Percentiles rank a stretch among this genome's conserved stretches.
phyloP scores from a whole-genome alignment of 169 alveolate species.

The Fabrea salina region DNA sequence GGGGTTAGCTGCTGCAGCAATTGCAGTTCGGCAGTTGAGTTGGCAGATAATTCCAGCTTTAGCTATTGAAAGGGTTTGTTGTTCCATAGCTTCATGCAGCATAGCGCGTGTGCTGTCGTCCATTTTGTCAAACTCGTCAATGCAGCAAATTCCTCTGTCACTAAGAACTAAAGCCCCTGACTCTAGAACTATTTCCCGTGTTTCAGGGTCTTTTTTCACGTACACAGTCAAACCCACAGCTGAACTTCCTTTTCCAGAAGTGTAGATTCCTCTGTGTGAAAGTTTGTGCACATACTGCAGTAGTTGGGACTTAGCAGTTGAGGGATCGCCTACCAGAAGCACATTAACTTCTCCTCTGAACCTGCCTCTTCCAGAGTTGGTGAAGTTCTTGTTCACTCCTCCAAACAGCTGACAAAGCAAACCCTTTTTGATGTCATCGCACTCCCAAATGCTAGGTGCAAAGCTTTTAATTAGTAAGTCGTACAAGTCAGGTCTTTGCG shows the following conservation, averaged over 20 bases:
- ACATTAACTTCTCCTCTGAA: constrained; percentile 94
- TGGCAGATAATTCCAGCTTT: constrained; percentile 95
- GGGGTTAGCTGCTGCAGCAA: constrained; percentile 98
- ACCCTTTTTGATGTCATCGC: constrained; percentile 93
- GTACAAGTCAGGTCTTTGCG: constrained; percentile 88
- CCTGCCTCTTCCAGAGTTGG: not conserved
- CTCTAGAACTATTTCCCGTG: constrained; percentile 94
- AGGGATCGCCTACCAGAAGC: constrained; percentile 99
- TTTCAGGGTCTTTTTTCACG: constrained; percentile 96
- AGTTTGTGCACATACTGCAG: constrained; percentile 93
- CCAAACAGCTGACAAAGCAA: constrained; percentile 96
- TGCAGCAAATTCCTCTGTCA: constrained; percentile 98
- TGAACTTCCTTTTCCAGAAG: constrained; percentile 97
- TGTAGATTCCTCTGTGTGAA: constrained; percentile 96
- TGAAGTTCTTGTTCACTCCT: constrained; percentile 85
- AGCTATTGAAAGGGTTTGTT: constrained; percentile 98
- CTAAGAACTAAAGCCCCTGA: constrained; percentile 99
- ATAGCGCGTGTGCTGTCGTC: constrained; percentile 97
- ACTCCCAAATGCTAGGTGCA: constrained; percentile 98
- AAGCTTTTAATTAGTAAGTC: constrained; percentile 91
- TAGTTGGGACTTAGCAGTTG: constrained; percentile 98
- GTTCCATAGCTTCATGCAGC: constrained; percentile 99
- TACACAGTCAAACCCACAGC: constrained; percentile 99
- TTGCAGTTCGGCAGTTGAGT: constrained; percentile 95
- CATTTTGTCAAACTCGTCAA: constrained; percentile 99